These are phyloP conservation scores for Skeletonema grethae DNA, from an alignment of 108 stramenopile species.

Conservation along the genomic window DNA sequence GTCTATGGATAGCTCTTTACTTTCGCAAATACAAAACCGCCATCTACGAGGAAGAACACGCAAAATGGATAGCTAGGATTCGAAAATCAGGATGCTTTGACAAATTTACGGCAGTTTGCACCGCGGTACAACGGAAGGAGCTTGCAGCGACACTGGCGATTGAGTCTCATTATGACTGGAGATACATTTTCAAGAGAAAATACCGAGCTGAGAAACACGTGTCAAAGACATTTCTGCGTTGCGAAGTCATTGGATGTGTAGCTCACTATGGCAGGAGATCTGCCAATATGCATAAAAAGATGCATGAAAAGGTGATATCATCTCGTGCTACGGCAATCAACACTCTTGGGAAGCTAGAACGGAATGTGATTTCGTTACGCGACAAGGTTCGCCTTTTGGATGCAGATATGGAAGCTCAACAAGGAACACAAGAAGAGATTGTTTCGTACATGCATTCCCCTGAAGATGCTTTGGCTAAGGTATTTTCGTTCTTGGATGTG, in stretches of 20 bases:
- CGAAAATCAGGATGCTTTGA: not conserved
- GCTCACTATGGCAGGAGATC: not conserved
- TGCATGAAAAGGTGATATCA: not conserved
- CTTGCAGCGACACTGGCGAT: not conserved
- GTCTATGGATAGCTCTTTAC: constrained; percentile 33
- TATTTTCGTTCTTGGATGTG: constrained; percentile 43
- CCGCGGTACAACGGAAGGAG: constrained; percentile 6
- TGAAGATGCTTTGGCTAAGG: constrained; percentile 1
- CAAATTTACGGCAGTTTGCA: not conserved
- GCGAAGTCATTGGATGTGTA: not conserved
- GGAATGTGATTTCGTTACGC: constrained; percentile 1
- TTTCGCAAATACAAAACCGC: constrained; percentile 30
- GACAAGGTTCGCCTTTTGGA: constrained; percentile 3
- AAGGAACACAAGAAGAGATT: not conserved
- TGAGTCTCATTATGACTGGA: constrained; percentile 36
- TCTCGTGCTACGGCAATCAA: not conserved
- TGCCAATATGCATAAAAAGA: not conserved
- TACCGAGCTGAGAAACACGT: constrained; percentile 20
- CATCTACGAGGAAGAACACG: constrained; percentile 28
- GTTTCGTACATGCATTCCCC: constrained; percentile 13
- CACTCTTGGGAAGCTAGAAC: not conserved
- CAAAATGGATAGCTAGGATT: not conserved
- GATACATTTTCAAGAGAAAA: constrained; percentile 29
- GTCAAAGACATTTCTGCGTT: not conserved
- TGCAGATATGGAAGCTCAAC: not conserved